These are phyloP conservation scores for Chlamydomonas reinhardtii DNA, from an alignment of 163 green algal species.

Conservation along the genomic window DNA sequence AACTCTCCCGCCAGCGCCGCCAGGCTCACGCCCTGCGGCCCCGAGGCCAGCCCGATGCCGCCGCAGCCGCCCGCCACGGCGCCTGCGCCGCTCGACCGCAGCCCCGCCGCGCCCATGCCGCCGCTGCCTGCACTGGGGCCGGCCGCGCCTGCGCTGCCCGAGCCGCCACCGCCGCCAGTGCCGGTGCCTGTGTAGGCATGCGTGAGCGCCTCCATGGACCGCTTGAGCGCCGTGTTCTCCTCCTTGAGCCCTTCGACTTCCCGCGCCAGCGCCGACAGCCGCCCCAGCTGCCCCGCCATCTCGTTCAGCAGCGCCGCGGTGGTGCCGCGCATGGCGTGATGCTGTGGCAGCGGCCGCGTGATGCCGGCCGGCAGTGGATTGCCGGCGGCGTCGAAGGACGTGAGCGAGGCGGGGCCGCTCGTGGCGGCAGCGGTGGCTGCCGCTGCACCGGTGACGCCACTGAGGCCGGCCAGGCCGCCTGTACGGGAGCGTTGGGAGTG, in stretches of 20 bases:
- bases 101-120: background rate
- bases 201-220: conserved; percentile 35
- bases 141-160: background rate
- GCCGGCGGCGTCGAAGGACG: conserved; percentile 5
- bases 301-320: conserved; percentile 38
- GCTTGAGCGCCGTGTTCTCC: conserved; percentile 39
- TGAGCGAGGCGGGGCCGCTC: background rate
- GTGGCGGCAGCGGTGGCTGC: too few relatives aligned
- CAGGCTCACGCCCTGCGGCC: too few relatives aligned
- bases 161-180: background rate
- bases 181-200: background rate
- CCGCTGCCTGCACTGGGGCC: background rate
- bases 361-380: conserved; percentile 47
- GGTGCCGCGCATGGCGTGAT: conserved; percentile 8
- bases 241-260: conserved; percentile 50
- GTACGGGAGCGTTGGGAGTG: too few relatives aligned
- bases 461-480: too few relatives aligned
- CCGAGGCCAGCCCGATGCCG: too few relatives aligned
- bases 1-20: too few relatives aligned
- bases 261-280: conserved; percentile 32
- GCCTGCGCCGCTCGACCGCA: too few relatives aligned
- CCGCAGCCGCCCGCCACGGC: too few relatives aligned
- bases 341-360: conserved; percentile 39
- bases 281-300: conserved; percentile 48
- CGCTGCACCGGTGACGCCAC: too few relatives aligned